Base-by-base conservation (phyloP, 345 rosid genomes). In the Ceriops tagal region DNA sequence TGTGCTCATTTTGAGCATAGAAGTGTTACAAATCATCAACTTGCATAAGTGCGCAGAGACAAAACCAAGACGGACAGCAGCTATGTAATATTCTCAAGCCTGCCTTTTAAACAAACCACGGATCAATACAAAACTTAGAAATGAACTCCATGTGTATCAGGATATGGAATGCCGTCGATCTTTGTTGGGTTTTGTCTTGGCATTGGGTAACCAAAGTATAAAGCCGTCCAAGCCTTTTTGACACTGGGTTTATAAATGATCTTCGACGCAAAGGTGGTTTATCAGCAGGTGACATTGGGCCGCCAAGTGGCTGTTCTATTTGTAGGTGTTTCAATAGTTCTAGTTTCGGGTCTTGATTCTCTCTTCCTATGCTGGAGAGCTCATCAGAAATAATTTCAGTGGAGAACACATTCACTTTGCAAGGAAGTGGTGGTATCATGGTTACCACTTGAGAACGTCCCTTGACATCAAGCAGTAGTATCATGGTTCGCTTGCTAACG, bases 111-210 rank as follows among this genome's bases (percentile, higher is more conserved):
- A 43, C 68, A 70, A 72, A 66, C 60, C 64, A 69, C 51, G 70
- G 27, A 22, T n/a, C 58, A n/a, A 8, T 5, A 22, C 5, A 55
- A 4, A 55, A 18, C 15, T 55, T 3, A 21, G 58, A 22, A 69
- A 16, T 62, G 69, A 57, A 55, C 11, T 70, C 53, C 37, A 8
- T 34, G 16, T 37, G 72, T 63, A 68, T 93, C 83, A 91, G 64
- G 97, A 89, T 76, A 91, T 83, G 30, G 98, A 91, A 80, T 93
- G 97, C 76, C 97, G 74, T 37, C 93, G 72, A 79, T 89, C 82
- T 79, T 91, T 91, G 46, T 72, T 76, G 2, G 93, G 93, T 76
- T 85, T 93, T 10, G 65, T 82, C 72, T 86, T 79, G 56, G 81
- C 77, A 67, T 68, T 62, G 15, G 89, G 82, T 61, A 83, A 83